Evolutionary conservation across 2,329 filamentous ascomycete species (phyloP), one percentile per base, ranked within the genome.

Genomic region (Lasiodiplodia sp.): DNA sequence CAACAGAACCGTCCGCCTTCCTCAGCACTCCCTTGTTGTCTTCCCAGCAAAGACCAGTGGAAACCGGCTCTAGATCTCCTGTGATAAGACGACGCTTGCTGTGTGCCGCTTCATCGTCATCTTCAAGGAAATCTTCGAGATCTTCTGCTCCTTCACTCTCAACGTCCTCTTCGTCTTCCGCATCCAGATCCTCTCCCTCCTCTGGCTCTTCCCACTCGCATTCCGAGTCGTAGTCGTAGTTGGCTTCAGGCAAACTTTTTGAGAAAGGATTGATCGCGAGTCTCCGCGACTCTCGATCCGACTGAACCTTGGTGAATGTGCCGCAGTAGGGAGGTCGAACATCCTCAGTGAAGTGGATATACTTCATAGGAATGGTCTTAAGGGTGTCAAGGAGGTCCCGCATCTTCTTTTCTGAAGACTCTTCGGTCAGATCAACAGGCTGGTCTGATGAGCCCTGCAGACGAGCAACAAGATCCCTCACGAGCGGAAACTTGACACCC

Each of bases 61-160:
- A 92, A 52, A 91, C 83, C 0, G 94, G 93, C 75, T 94, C 88
- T 74, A 96, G 85, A 72, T 92, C 89, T 37, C 90, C 88, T 38
- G 83, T 87, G 74, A 87, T 82, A 7, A 86, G 79, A 81, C 90
- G 79, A 77, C 87, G 82, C 83, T 87, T 86, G 78, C 84, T 71
- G 80, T 83, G 76, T 79, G 81, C 69, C 82, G 87, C 75, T 79
- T 96, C 92, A 66, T 96, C 92, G 6, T 92, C 92, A 73, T 96
- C 93, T 73, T 97, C 94, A 1, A 97, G 84, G 75, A 97, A 97
- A 21, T 90, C 94, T 4, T 93, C 92, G 90, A 97, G 91, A 69
- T 96, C 94, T 71, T 92, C 91, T 18, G 92, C 91, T n/a, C 89
- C 91, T 12, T 92, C 89, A n/a, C 92, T 91, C 31, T 91, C 91